Conservation (phyloP, 441 rosid species). For the Capsella rubella region DNA sequence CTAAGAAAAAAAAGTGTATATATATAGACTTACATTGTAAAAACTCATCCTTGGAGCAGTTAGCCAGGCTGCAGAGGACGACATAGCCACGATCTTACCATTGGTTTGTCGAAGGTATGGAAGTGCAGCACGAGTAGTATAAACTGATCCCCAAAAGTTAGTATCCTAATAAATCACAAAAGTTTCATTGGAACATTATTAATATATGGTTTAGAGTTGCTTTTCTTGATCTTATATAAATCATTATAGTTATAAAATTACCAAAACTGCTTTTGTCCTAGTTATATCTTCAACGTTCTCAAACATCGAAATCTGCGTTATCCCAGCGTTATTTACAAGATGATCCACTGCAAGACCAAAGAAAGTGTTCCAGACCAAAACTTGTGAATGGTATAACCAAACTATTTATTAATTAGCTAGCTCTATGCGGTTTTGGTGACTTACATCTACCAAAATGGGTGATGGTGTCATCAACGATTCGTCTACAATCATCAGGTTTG, state of each 20-base stretch:
- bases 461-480: constrained; percentile 56
- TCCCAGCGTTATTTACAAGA: constrained; percentile 79
- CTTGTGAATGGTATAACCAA: not conserved
- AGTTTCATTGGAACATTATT: not conserved
- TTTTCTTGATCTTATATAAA: not conserved
- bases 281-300: constrained; percentile 59
- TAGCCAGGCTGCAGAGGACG: constrained; percentile 67
- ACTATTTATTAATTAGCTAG: not conserved
- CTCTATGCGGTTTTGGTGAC: constrained; percentile 2
- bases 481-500: constrained; percentile 58
- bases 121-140: constrained; percentile 59
- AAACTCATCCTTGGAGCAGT: constrained; percentile 57
- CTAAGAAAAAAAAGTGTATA: not conserved
- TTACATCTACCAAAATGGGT: constrained; percentile 62
- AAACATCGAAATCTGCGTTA: constrained; percentile 49
- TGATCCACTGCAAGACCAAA: constrained; percentile 67
- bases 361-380: not conserved
- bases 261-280: constrained; percentile 52
- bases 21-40: constrained; percentile 54
- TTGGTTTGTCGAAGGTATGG: constrained; percentile 57
- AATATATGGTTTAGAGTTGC: not conserved
- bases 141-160: constrained; percentile 79
- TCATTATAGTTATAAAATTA: constrained; percentile 23
- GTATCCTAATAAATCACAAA: constrained; percentile 52
- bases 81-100: constrained; percentile 69